Evolutionary conservation across 768 basidiomycete genomes (phyloP).

Genomic region (Macrolepiota dolichaula): DNA sequence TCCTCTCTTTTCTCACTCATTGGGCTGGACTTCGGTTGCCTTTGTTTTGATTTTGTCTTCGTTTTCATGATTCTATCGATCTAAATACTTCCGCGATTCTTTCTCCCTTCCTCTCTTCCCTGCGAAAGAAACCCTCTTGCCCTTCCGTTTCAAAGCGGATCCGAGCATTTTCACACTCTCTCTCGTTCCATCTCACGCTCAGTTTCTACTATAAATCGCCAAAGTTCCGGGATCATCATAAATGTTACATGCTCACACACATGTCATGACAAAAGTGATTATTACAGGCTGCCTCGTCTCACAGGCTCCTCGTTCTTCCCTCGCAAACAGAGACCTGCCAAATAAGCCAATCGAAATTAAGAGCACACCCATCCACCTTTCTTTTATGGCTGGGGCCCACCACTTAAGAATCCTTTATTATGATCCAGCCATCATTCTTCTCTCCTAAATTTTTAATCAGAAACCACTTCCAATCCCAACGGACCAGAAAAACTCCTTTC

Average conservation of each 20-base stretch:
- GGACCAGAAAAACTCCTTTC: neutral
- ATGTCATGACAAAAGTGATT: neutral
- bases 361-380: neutral
- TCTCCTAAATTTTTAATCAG: neutral
- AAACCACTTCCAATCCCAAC: neutral
- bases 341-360: neutral
- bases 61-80: neutral
- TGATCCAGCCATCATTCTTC: neutral
- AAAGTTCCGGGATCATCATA: neutral
- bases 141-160: neutral
- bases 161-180: neutral
- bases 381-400: neutral
- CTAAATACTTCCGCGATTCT: neutral
- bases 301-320: neutral
- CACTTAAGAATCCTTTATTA: neutral
- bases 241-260: neutral
- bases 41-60: neutral
- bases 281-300: neutral
- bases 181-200: neutral
- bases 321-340: neutral
- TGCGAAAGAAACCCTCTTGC: constrained; percentile 4
- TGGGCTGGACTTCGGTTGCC: neutral
- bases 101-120: no score
- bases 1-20: neutral
- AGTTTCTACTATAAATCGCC: neutral